These are phyloP conservation scores for Claviceps maximensis DNA, from an alignment of 2,329 filamentous ascomycete genomes.

Conservation along the genomic window DNA sequence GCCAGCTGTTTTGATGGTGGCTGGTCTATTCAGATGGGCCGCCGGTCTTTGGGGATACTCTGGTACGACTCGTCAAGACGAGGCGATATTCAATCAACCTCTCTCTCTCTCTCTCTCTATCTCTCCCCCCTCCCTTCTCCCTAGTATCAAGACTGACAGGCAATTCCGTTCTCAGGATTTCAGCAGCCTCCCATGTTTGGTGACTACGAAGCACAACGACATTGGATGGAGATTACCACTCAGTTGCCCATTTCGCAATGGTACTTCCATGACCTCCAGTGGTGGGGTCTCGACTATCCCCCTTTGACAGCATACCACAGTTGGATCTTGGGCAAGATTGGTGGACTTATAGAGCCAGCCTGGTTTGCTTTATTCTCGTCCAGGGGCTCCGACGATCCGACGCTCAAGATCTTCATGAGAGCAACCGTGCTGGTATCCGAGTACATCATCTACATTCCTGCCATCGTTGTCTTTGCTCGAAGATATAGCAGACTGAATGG, in stretches of 20 bases:
- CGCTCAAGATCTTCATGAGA: slow-evolving; percentile 89
- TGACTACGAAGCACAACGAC: slow-evolving; percentile 93
- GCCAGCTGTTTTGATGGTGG: slow-evolving; percentile 75
- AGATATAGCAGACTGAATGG: slow-evolving; percentile 64
- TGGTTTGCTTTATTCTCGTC: slow-evolving; percentile 86
- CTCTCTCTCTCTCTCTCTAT: no score
- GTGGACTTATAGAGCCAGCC: slow-evolving; percentile 58
- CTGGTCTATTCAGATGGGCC: slow-evolving; percentile 87
- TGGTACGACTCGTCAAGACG: slow-evolving; percentile 34
- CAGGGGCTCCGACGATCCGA: slow-evolving; percentile 64
- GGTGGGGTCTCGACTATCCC: slow-evolving; percentile 97
- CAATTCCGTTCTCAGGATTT: slow-evolving; percentile 41
- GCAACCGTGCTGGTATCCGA: slow-evolving; percentile 84
- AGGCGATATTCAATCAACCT: background rate
- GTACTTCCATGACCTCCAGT: slow-evolving; percentile 95
- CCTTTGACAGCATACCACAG: slow-evolving; percentile 97
- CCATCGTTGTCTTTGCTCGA: slow-evolving; percentile 71
- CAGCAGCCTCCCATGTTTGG: slow-evolving; percentile 80
- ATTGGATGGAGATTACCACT: slow-evolving; percentile 97
- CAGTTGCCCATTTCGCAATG: slow-evolving; percentile 84
- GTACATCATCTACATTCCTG: slow-evolving; percentile 79
- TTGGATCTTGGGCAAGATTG: slow-evolving; percentile 85
- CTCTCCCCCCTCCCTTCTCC: background rate
- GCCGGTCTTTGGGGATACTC: slow-evolving; percentile 92
- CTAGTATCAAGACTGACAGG: background rate